These are phyloP conservation scores for Amylostereum areolatum DNA, from an alignment of 1,284 basidiomycete species.

Conservation along the genomic window DNA sequence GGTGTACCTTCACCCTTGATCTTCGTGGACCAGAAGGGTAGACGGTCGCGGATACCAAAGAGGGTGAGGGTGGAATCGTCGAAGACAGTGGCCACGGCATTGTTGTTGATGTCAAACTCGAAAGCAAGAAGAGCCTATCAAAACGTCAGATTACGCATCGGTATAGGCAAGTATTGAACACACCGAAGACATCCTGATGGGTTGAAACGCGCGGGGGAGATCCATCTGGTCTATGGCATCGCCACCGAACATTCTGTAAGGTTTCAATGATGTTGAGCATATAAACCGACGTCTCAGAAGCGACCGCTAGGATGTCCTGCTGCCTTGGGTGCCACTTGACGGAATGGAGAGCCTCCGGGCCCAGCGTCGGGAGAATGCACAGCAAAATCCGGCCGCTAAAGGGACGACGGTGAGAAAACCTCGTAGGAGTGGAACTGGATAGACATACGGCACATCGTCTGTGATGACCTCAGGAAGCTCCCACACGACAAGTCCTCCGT, in stretches of 20 bases:
- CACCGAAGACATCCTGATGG: slow-evolving; percentile 65
- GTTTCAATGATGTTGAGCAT: slow-evolving; percentile 64
- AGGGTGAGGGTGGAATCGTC: slow-evolving; percentile 72
- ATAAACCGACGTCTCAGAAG: slow-evolving; percentile 67
- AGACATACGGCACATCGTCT: slow-evolving; percentile 74
- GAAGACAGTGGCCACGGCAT: slow-evolving; percentile 70
- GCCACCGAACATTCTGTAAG: slow-evolving; percentile 47
- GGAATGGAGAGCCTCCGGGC: slow-evolving; percentile 59
- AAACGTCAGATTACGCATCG: too few relatives aligned
- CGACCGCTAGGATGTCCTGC: slow-evolving; percentile 69
- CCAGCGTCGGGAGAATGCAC: slow-evolving; percentile 57
- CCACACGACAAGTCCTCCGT: slow-evolving; percentile 83
- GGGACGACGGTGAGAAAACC: too few relatives aligned
- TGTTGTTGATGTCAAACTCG: slow-evolving; percentile 71
- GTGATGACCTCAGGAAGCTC: slow-evolving; percentile 73
- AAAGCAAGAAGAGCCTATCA: slow-evolving; percentile 68
- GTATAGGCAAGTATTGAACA: slow-evolving; percentile 22
- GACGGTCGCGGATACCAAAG: slow-evolving; percentile 71
- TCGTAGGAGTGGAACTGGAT: slow-evolving; percentile 1
- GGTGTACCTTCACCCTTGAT: slow-evolving; percentile 72
- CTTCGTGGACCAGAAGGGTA: slow-evolving; percentile 66
- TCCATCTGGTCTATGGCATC: slow-evolving; percentile 61
- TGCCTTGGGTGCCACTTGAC: slow-evolving; percentile 82
- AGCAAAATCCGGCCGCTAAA: slow-evolving; percentile 61
- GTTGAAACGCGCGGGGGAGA: slow-evolving; percentile 56